Evolutionary conservation across 352 stramenopile species (phyloP).

Genomic region (Thalassiosira hispida): DNA sequence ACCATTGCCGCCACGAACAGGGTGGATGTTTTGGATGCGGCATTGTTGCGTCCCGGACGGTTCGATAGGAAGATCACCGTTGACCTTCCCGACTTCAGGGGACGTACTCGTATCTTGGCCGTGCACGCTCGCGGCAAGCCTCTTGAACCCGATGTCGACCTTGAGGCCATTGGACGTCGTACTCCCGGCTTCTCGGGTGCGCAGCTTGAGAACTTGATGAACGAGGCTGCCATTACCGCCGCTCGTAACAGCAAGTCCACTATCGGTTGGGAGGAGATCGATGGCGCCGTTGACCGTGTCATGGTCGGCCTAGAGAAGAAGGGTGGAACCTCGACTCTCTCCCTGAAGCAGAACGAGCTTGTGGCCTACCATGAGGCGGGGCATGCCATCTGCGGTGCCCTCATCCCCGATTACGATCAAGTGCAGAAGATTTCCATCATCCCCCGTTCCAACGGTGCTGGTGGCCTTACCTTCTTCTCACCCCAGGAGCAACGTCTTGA

Average conservation of each 20-base stretch:
- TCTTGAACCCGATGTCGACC: constrained; percentile 85
- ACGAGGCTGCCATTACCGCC: constrained; percentile 87
- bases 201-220: constrained; percentile 88
- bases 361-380: constrained; percentile 88
- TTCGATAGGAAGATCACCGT: constrained; percentile 97
- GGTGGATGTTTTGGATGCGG: constrained; percentile 94
- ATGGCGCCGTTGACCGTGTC: constrained; percentile 87
- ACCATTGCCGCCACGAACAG: constrained; percentile 97
- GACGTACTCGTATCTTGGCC: constrained; percentile 92
- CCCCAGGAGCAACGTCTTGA: constrained; percentile 85
- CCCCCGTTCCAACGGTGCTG: constrained; percentile 85
- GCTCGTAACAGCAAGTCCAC: constrained; percentile 77
- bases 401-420: constrained; percentile 87
- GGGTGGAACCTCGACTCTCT: constrained; percentile 68
- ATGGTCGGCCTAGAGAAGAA: constrained; percentile 89
- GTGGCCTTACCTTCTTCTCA: constrained; percentile 87
- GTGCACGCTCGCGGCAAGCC: constrained; percentile 91
- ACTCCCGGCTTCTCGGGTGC: constrained; percentile 88
- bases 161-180: constrained; percentile 83
- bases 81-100: constrained; percentile 91
- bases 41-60: constrained; percentile 93
- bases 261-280: constrained; percentile 89
- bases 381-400: constrained; percentile 85
- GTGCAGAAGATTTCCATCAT: constrained; percentile 89
- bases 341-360: constrained; percentile 77